Evolutionary conservation across 768 basidiomycete genomes (phyloP).

Genomic region (Lactifluus hygrophoroides): DNA sequence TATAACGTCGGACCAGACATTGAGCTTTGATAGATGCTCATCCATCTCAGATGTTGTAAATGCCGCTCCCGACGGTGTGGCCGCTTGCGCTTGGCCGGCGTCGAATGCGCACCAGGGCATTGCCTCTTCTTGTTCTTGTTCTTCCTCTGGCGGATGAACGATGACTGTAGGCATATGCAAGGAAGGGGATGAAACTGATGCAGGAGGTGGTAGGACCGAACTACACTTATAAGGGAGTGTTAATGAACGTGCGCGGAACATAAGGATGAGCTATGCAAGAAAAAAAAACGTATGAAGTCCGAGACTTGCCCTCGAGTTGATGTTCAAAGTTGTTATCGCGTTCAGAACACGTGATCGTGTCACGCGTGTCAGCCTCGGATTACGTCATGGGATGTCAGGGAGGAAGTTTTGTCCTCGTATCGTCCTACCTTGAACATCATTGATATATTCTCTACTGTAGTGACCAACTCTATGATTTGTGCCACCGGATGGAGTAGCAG

Average conservation of each 20-base stretch:
- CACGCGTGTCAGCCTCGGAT: background rate
- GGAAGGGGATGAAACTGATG: conserved; percentile 23
- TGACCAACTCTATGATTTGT: no score
- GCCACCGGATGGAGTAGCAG: no score
- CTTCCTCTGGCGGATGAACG: conserved; percentile 33
- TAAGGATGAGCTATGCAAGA: conserved; percentile 15
- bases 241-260: conserved; percentile 25
- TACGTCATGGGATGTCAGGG: no score
- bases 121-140: conserved; percentile 27
- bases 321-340: conserved; percentile 1
- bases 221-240: conserved; percentile 14
- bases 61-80: conserved; percentile 11
- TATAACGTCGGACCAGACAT: conserved; percentile 23
- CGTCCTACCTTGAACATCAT: no score
- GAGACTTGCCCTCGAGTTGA: background rate
- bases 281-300: background rate
- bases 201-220: conserved; percentile 23
- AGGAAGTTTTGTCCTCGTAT: no score
- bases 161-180: conserved; percentile 29
- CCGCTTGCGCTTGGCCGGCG: conserved; percentile 23
- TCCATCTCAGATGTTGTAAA: conserved; percentile 27
- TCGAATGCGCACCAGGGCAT: conserved; percentile 31
- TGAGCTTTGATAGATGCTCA: conserved; percentile 24
- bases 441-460: no score
- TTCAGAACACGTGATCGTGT: conserved; percentile 2